Percentiles rank a stretch among this genome's conserved stretches.
phyloP scores from a whole-genome alignment of 306 rosid species.

The Begonia peltatifolia region DNA sequence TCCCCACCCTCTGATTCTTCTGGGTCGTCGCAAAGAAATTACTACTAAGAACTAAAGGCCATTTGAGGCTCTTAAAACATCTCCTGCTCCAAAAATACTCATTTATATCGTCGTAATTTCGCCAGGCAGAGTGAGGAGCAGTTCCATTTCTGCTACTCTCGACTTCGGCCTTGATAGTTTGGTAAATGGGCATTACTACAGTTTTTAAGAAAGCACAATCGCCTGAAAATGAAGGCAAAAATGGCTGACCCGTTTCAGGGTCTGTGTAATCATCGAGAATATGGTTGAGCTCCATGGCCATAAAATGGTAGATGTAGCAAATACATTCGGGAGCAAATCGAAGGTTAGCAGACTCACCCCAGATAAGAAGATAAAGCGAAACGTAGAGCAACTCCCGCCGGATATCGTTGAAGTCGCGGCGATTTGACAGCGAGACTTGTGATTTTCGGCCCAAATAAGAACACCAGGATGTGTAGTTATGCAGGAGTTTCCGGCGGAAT shows the following conservation, averaged over 20 bases:
- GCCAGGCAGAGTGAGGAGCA: constrained; percentile 91
- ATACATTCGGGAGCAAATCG: constrained; percentile 69
- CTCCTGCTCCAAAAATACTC: constrained; percentile 89
- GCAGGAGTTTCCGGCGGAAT: constrained; percentile 50
- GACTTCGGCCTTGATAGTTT: constrained; percentile 50
- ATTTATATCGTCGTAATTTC: constrained; percentile 80
- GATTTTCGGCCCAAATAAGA: constrained; percentile 58
- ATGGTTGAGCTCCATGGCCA: constrained; percentile 72
- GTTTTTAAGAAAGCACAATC: constrained; percentile 51
- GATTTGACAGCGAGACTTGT: constrained; percentile 13
- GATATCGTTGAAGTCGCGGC: constrained; percentile 22
- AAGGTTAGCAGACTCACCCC: constrained; percentile 91
- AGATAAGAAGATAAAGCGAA: constrained; percentile 45
- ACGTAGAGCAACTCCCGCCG: constrained; percentile 72
- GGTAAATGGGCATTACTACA: constrained; percentile 62
- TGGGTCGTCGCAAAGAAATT: constrained; percentile 55
- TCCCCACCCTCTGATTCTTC: constrained; percentile 54
- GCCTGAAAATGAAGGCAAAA: constrained; percentile 47
- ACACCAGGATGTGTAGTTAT: constrained; percentile 65
- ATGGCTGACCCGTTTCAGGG: constrained; percentile 48
- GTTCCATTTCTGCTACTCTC: constrained; percentile 68
- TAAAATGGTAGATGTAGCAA: constrained; percentile 58
- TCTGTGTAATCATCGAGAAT: constrained; percentile 39
- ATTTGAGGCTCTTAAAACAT: constrained; percentile 46
- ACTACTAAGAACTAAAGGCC: constrained; percentile 42